phyloP scores from a whole-genome alignment of 345 rosid species.

The Bruguiera sexangula region DNA sequence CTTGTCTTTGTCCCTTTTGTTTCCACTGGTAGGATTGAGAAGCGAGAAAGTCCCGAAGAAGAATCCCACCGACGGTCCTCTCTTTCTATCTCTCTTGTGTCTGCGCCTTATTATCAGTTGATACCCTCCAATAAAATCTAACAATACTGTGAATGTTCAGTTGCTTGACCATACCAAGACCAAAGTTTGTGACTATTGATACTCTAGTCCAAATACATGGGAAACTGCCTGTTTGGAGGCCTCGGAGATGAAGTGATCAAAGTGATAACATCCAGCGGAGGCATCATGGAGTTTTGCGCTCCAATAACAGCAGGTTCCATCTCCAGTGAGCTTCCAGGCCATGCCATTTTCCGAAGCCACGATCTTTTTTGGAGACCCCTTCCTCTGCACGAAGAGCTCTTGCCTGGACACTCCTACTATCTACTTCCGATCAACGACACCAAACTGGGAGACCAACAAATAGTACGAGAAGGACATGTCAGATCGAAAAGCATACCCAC shows the following conservation, averaged over 20 bases:
- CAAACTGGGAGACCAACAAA: slow-evolving; percentile 21
- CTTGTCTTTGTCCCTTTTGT: slow-evolving; percentile 4
- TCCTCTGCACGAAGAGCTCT: slow-evolving; percentile 41
- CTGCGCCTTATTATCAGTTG: background rate
- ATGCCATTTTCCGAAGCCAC: slow-evolving; percentile 49
- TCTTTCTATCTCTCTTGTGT: background rate
- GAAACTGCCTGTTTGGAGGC: slow-evolving; percentile 80
- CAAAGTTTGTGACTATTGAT: background rate
- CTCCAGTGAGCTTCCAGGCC: slow-evolving; percentile 54
- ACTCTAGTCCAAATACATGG: slow-evolving; percentile 35
- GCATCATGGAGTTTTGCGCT: slow-evolving; percentile 52
- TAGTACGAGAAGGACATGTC: slow-evolving; percentile 50
- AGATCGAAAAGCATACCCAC: slow-evolving; percentile 64
- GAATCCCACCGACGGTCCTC: slow-evolving; percentile 41
- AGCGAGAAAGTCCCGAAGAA: slow-evolving; percentile 16
- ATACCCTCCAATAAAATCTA: slow-evolving; percentile 9
- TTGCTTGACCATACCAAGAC: background rate
- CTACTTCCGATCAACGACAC: slow-evolving; percentile 39
- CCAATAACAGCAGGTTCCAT: slow-evolving; percentile 58
- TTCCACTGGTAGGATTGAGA: slow-evolving; percentile 3
- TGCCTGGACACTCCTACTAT: slow-evolving; percentile 52
- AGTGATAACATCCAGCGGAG: slow-evolving; percentile 56
- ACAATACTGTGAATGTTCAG: background rate
- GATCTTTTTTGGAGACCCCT: slow-evolving; percentile 56
- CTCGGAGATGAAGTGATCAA: slow-evolving; percentile 46